A percentile compares a stretch with the other conserved stretches of the same genome.
phyloP scores from a whole-genome alignment of 768 basidiomycete genomes.

The Boletus patriciae region DNA sequence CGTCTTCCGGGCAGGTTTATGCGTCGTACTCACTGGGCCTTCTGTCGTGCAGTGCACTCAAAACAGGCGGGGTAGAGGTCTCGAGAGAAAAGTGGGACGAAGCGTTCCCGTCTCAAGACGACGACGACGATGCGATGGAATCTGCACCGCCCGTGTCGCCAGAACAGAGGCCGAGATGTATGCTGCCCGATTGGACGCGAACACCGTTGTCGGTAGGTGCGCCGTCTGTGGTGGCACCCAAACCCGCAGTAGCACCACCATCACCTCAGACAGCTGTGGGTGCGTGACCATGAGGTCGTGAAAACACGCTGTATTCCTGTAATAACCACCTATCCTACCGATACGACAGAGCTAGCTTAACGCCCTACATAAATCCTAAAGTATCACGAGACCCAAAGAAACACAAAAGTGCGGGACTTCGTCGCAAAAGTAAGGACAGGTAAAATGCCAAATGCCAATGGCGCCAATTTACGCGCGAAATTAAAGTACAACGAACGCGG shows the following conservation, averaged over 20 bases:
- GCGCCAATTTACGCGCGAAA: constrained; percentile 1
- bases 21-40: not conserved
- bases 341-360: constrained; percentile 7
- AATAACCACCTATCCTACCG: constrained; percentile 8
- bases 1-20: not conserved
- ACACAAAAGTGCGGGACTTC: not conserved
- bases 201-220: constrained; percentile 62
- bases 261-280: constrained; percentile 33
- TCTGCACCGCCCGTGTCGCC: constrained; percentile 11
- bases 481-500: not conserved
- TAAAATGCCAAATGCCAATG: not conserved
- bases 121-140: constrained; percentile 41
- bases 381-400: not conserved
- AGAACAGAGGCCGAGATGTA: constrained; percentile 37
- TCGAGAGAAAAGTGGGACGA: constrained; percentile 87
- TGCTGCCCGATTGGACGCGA: constrained; percentile 84
- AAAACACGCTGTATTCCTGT: constrained; percentile 9
- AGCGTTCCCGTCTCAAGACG: constrained; percentile 42
- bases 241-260: not conserved
- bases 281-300: constrained; percentile 26
- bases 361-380: constrained; percentile 6
- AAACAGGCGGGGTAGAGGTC: constrained; percentile 83
- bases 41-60: constrained; percentile 58
- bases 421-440: not conserved
- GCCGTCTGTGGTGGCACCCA: constrained; percentile 46